Evolutionary conservation across 2,329 filamentous ascomycete genomes (phyloP), one percentile per base, ranked within the genome.

Genomic region (Aspergillus cejpii): DNA sequence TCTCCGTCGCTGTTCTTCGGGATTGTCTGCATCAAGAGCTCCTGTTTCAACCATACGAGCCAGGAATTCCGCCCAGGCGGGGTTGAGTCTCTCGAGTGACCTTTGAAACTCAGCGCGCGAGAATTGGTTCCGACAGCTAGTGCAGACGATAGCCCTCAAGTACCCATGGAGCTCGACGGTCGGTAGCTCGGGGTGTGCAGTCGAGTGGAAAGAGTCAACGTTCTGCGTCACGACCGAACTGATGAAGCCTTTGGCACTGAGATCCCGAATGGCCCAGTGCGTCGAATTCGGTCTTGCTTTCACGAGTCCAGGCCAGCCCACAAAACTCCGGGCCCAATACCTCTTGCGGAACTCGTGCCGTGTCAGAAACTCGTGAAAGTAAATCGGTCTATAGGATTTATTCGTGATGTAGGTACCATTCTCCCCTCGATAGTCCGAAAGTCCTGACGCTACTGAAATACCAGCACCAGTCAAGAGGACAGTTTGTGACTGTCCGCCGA

Each of bases 381-480:
- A 98, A 54, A 95, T 94, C 24, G 91, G 92, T 2, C 86, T 81
- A 62, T 94, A 96, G 11, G 80, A 81, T 70, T 86, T 88, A 71
- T 97, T 97, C 60, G 92, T 77, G 34, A 88, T 84, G 64, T 98
- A 98, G 6, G 91, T 97, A 49, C 92, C 92, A 53, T 90, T 86
- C 40, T 79, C 76, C 15, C 92, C 92, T 44, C 92, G 77, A 66
- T 98, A 98, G 68, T 98, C 92, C 23, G 91, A 85, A 24, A 98
- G 76, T 0, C 92, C 92, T 8, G 88, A 95, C 3, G 90, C 87
- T 6, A 97, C 91, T 1, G 88, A 95, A 40, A 98, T 85, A 2
- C 92, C 92, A 2, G 92, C 92, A 8, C 92, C 92, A 0, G 90
- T 83, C 31, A 87, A 71, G 12, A 87, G 68, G 21, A 85, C 74